Conservation (phyloP, 75 land plant genomes). For the Gnetum montanum region DNA sequence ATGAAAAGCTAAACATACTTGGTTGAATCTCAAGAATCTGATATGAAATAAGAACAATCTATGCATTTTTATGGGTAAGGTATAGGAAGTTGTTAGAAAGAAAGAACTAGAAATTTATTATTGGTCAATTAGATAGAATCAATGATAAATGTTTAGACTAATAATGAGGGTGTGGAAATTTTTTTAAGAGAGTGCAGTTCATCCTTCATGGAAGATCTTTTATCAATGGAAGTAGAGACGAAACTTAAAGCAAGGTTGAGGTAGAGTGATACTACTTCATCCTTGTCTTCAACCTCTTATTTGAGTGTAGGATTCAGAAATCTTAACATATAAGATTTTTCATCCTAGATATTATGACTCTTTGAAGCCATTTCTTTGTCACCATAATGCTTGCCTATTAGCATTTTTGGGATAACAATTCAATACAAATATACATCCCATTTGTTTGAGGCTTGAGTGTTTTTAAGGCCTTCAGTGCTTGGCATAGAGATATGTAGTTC, state of each 20-base stretch:
- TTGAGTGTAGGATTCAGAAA: slow-evolving; percentile 42
- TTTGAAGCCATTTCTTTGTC: slow-evolving; percentile 13
- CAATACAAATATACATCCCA: slow-evolving; percentile 68
- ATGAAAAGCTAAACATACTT: too few relatives aligned
- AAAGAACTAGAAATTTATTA: too few relatives aligned
- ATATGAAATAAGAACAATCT: too few relatives aligned
- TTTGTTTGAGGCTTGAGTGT: slow-evolving; percentile 45
- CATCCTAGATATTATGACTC: slow-evolving; percentile 11
- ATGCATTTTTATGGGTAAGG: too few relatives aligned
- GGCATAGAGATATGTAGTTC: slow-evolving; percentile 30
- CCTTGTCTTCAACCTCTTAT: slow-evolving; percentile 50
- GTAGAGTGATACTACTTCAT: slow-evolving; percentile 38
- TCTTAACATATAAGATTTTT: slow-evolving; percentile 24
- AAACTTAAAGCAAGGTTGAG: slow-evolving; percentile 61
- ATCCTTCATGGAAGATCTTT: slow-evolving; percentile 76
- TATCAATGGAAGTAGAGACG: slow-evolving; percentile 41
- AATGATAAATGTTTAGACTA: too few relatives aligned
- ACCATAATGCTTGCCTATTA: slow-evolving; percentile 16
- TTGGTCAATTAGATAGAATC: too few relatives aligned
- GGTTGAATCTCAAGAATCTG: too few relatives aligned
- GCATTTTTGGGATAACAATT: slow-evolving; percentile 24
- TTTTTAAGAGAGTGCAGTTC: slow-evolving; percentile 49
- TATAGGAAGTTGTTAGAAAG: too few relatives aligned
- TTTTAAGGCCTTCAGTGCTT: slow-evolving; percentile 54
- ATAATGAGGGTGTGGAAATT: slow-evolving; percentile 33